These are phyloP conservation scores for Sanguinoderma infundibulare DNA, from an alignment of 1,284 basidiomycete species.

Conservation along the genomic window DNA sequence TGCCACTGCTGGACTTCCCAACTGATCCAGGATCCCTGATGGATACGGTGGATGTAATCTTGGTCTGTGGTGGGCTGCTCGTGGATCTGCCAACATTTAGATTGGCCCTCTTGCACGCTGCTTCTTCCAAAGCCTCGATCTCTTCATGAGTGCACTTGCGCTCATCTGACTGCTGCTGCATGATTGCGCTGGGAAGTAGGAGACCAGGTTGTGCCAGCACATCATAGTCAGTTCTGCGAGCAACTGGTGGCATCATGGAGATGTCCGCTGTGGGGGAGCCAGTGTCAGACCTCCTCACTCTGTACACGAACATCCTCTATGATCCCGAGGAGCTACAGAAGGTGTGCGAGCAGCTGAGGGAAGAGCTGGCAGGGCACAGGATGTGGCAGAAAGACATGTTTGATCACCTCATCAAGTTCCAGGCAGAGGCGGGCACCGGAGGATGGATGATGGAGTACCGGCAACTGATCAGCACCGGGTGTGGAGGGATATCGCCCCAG, in stretches of 20 bases:
- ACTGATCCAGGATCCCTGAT: conserved; percentile 8
- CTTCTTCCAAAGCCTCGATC: conserved; percentile 59
- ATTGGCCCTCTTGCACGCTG: conserved; percentile 56
- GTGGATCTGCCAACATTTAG: conserved; percentile 32
- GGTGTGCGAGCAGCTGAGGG: conserved; percentile 64
- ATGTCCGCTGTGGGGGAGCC: conserved; percentile 57
- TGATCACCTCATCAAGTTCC: conserved; percentile 76
- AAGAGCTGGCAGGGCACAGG: conserved; percentile 67
- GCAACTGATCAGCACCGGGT: conserved; percentile 84
- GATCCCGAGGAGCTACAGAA: conserved; percentile 61
- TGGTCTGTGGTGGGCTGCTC: conserved; percentile 15
- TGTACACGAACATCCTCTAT: conserved; percentile 61
- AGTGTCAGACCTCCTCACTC: conserved; percentile 62
- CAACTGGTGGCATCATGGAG: conserved; percentile 78
- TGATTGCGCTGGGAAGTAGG: conserved; percentile 49
- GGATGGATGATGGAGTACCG: conserved; percentile 89
- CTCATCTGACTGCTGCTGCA: conserved; percentile 60
- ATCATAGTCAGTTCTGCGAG: conserved; percentile 45
- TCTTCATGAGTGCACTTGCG: conserved; percentile 65
- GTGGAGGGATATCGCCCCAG: conserved; percentile 82
- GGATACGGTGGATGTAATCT: conserved; percentile 14
- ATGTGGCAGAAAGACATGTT: conserved; percentile 75
- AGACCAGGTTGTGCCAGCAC: conserved; percentile 34
- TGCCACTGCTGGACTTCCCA: conserved; percentile 41
- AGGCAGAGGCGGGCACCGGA: conserved; percentile 88